These are phyloP conservation scores for Hyaloperonospora brassicae DNA, from an alignment of 352 stramenopile genomes.

Conservation along the genomic window DNA sequence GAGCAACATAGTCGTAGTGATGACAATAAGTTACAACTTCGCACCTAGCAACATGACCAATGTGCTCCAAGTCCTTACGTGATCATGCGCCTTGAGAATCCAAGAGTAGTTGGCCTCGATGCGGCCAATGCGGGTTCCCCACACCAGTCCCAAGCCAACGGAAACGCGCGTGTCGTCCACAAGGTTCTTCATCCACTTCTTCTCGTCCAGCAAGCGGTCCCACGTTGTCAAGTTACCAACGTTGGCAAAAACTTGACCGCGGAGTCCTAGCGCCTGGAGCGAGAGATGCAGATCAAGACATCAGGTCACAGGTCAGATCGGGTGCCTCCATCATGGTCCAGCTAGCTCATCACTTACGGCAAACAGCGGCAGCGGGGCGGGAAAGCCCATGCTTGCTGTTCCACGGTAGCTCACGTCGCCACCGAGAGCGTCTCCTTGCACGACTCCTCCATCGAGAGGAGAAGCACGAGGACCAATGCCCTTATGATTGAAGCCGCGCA, in stretches of 20 bases:
- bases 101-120: constrained; percentile 90
- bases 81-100: constrained; percentile 73
- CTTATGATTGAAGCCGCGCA: constrained; percentile 89
- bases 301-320: constrained; percentile 6
- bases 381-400: constrained; percentile 80
- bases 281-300: constrained; percentile 5
- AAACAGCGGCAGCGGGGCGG: constrained; percentile 73
- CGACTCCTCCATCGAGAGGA: constrained; percentile 77
- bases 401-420: constrained; percentile 85
- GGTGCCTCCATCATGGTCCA: background rate
- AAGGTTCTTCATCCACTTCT: constrained; percentile 88
- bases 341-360: constrained; percentile 40
- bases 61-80: constrained; percentile 38
- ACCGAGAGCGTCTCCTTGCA: constrained; percentile 77
- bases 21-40: background rate
- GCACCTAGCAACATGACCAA: background rate
- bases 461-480: constrained; percentile 83
- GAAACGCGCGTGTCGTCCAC: constrained; percentile 80
- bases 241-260: constrained; percentile 86
- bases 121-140: constrained; percentile 76
- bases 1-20: constrained; percentile 3
- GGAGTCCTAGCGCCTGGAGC: constrained; percentile 66
- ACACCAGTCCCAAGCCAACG: constrained; percentile 81
- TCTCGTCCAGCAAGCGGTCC: constrained; percentile 72
- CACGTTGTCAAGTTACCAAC: constrained; percentile 86